A percentile compares a stretch with the other conserved stretches of the same genome.
Conservation (phyloP, 1,139 yeast genomes). For the Taphrina sp. region DNA sequence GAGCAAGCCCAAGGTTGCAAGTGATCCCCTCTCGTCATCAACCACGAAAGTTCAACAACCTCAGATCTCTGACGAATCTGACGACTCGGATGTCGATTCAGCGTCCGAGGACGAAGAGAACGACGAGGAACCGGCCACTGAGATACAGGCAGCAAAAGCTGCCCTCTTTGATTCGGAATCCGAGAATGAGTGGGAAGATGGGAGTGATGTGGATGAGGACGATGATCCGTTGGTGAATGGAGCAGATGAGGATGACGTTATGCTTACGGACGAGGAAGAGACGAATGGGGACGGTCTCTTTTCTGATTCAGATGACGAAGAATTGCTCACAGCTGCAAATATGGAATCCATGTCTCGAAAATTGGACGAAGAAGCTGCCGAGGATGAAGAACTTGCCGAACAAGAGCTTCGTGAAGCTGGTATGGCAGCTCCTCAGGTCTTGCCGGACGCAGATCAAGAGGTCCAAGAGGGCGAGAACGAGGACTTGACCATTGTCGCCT, state of each 20-base stretch:
- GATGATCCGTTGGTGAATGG: slow-evolving; percentile 12
- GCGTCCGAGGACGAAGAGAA: slow-evolving; percentile 35
- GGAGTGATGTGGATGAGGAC: slow-evolving; percentile 27
- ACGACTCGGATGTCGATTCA: slow-evolving; percentile 50
- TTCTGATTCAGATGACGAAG: slow-evolving; percentile 65
- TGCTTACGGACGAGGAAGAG: slow-evolving; percentile 32
- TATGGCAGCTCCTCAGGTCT: slow-evolving; percentile 49
- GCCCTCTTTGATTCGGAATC: slow-evolving; percentile 31
- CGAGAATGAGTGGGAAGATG: slow-evolving; percentile 31
- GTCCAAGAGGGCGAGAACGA: slow-evolving; percentile 59
- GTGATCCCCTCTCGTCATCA: too few relatives aligned
- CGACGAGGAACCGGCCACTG: too few relatives aligned
- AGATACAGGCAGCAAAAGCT: slow-evolving; percentile 13
- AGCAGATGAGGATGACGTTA: slow-evolving; percentile 19
- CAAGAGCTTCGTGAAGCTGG: slow-evolving; percentile 40
- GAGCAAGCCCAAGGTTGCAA: slow-evolving; percentile 11
- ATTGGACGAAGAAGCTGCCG: slow-evolving; percentile 50
- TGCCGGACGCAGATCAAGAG: slow-evolving; percentile 53
- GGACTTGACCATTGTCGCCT: slow-evolving; percentile 78
- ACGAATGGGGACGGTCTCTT: slow-evolving; percentile 69
- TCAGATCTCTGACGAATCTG: slow-evolving; percentile 46
- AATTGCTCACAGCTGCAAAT: slow-evolving; percentile 75
- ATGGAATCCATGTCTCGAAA: slow-evolving; percentile 74
- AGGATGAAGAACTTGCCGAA: slow-evolving; percentile 40
- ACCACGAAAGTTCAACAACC: too few relatives aligned